Evolutionary conservation across 2,329 filamentous ascomycete genomes (phyloP), one percentile per base, ranked within the genome.

Genomic region (Paraphoma chrysanthemicola): DNA sequence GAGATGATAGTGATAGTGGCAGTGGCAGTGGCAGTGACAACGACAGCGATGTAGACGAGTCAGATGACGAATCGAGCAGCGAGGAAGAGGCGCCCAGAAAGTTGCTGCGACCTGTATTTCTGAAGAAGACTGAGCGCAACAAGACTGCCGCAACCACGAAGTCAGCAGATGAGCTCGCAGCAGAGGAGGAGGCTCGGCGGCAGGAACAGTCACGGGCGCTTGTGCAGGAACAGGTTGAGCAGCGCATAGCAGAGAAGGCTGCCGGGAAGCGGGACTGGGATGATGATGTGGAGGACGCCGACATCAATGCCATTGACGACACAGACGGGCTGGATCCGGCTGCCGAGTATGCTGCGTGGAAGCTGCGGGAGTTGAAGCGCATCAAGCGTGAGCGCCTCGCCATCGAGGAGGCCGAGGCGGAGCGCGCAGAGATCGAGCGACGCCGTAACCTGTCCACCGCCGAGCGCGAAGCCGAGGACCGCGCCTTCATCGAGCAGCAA

Each of bases 331-430:
- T 93, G 3, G 93, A 98, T 74, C 91, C 92, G 0, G 93, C 90
- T 60, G 93, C 92, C 7, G 95, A 99, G 77, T 86, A 90, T 60
- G 93, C 93, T 6, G 93, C 93, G 0, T 99, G 95, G 94, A 95
- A 94, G 73, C 83, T 99, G 48, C 89, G 95, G 47, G 95, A 99
- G 79, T 83, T 99, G 42, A 90, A 89, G 76, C 90, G 95, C 8
- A 87, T 98, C 64, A 93, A 94, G 79, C 88, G 95, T 48, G 91
- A 95, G 67, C 88, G 95, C 28, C 88, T 93, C 67, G 88, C 88
- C 1, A 93, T 99, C 67, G 92, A 97, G 74, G 86, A 85, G 62
- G 87, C 88, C 33, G 95, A 99, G 80, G 87, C 86, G 61, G 93
- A 97, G 78, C 85, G 90, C 44, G 95, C 92, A 50, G 94, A 98